These are phyloP conservation scores for Cicer judaicum DNA, from an alignment of 306 rosid genomes.

Conservation along the genomic window DNA sequence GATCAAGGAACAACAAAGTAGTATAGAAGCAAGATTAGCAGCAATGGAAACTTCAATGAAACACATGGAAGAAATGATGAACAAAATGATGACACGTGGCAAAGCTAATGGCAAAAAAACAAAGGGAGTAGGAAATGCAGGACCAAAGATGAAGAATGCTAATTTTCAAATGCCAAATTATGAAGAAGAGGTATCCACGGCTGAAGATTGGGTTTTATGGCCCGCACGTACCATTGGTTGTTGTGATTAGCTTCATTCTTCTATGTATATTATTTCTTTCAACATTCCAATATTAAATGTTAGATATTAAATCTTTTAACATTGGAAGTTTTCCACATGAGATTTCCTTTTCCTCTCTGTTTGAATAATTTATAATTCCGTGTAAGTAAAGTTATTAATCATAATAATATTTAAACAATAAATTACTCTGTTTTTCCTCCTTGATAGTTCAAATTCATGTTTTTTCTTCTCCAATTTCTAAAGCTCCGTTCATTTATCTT, in stretches of 20 bases:
- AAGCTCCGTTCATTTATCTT: no score
- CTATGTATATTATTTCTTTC: no score
- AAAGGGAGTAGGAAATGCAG: background rate
- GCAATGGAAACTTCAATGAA: constrained; percentile 36
- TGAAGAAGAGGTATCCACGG: background rate
- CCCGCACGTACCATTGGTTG: constrained; percentile 26
- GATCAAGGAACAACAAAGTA: background rate
- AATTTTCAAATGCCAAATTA: background rate
- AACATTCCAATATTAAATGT: no score
- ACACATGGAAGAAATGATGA: constrained; percentile 38
- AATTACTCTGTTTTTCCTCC: no score
- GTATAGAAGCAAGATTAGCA: constrained; percentile 6
- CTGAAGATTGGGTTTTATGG: constrained; percentile 20
- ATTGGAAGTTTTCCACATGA: no score
- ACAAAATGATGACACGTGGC: background rate
- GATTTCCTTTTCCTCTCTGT: no score
- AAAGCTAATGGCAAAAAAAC: background rate
- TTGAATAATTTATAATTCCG: no score
- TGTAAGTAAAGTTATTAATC: no score
- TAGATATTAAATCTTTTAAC: no score
- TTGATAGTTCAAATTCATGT: no score
- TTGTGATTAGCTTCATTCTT: background rate
- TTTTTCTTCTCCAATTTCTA: no score
- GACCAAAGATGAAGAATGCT: background rate
- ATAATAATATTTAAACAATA: no score